Evolutionary conservation across 768 basidiomycete species (phyloP), one percentile per base, ranked within the genome.

Genomic region (Kwoniella pini): DNA sequence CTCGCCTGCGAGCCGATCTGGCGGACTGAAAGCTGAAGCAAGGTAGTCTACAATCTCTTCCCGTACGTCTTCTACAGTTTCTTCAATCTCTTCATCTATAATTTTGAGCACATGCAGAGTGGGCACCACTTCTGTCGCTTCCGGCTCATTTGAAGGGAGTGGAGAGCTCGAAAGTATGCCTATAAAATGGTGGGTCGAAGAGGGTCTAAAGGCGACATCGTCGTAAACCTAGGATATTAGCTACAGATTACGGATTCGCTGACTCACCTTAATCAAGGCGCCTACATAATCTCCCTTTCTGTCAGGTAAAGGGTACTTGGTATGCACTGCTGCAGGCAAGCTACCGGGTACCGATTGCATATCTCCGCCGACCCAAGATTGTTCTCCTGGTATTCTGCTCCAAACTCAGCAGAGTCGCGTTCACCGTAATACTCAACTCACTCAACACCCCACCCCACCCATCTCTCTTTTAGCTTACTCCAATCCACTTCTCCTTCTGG

Each of bases 381-480:
- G 72, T 54, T 72, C 66, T 11, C 75, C 77, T 12, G 75, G 77
- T 7, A 75, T 57, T 49, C 77, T 63, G 28, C 70, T 50, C 17
- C 24, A 15, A 3, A 0, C 5, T 63, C 59, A 64, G 62, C 54
- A 10, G 7, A 26, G 10, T 9, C 36, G 27, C 22, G n/a, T n/a
- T n/a, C n/a, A n/a, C 12, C 27, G 3, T 27, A 12, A 3, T 21
- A 24, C 6, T 28, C 26, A 9, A 74, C 75, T 60, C 49, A 78
- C 77, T 78, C 69, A 9, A 75, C 71, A 17, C 60, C 75, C 77
- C 77, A 78, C 10, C 74, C 74, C 7, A 76, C 67, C 75, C 73
- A 76, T 57, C 77, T 49, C 42, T 78, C 77, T 27, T 68, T 65
- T 12, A 78, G 55, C 28, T 68, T 44, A 28, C 50, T 68, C 68